A percentile compares a stretch with the other conserved stretches of the same genome.
Conservation (phyloP, 192 early-diverging fungal genomes). For the Gryganskiella cystojenkinii region DNA sequence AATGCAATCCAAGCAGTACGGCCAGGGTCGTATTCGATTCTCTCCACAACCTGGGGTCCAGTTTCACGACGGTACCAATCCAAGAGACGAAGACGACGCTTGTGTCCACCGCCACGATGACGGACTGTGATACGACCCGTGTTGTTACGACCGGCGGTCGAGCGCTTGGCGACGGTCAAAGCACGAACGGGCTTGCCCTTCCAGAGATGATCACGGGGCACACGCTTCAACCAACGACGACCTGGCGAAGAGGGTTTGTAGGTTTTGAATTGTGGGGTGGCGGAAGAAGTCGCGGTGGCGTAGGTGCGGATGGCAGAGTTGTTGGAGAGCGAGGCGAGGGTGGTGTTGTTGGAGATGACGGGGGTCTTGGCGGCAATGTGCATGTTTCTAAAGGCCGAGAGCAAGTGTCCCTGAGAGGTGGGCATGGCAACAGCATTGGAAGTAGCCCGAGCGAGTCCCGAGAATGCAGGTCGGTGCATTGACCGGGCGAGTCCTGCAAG, state of each 20-base stretch:
- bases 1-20: slow-evolving; percentile 88
- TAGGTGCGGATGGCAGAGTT: slow-evolving; percentile 30
- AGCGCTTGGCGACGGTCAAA: slow-evolving; percentile 85
- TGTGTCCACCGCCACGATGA: slow-evolving; percentile 94
- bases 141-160: slow-evolving; percentile 89
- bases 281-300: slow-evolving; percentile 27
- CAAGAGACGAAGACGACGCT: slow-evolving; percentile 84
- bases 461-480: neutral
- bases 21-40: slow-evolving; percentile 97
- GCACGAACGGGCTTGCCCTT: slow-evolving; percentile 85
- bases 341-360: slow-evolving; percentile 3
- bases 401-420: neutral
- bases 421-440: neutral
- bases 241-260: slow-evolving; percentile 92
- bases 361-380: slow-evolving; percentile 3
- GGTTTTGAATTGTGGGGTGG: slow-evolving; percentile 84
- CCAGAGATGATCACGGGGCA: slow-evolving; percentile 87
- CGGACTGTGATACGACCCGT: slow-evolving; percentile 91
- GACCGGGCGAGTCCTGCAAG: neutral
- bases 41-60: slow-evolving; percentile 82
- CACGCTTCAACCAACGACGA: slow-evolving; percentile 84
- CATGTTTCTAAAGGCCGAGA: slow-evolving; percentile 3
- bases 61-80: slow-evolving; percentile 85
- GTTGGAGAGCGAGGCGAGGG: slow-evolving; percentile 1
- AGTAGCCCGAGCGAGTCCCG: neutral